These are phyloP conservation scores for Xylaria venustula DNA, from an alignment of 495 filamentous ascomycete species.

Conservation along the genomic window DNA sequence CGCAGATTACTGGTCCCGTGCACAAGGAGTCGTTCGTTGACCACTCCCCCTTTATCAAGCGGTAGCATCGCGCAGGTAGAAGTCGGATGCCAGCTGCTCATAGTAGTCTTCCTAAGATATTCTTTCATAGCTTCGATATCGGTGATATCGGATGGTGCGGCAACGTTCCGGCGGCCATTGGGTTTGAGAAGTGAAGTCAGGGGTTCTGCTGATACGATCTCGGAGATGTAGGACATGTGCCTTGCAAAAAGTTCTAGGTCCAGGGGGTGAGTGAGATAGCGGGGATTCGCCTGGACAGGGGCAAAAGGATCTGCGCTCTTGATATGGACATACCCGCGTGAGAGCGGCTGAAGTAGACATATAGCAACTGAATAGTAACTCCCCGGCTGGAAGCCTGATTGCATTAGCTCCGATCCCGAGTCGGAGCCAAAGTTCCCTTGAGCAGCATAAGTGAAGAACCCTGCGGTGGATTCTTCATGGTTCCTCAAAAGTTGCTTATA, in stretches of 20 bases:
- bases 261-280: background rate
- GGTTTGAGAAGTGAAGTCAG: background rate
- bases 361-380: background rate
- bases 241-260: background rate
- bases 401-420: background rate
- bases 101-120: constrained; percentile 17
- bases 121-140: constrained; percentile 1
- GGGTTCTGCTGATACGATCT: background rate
- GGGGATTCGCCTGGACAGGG: background rate
- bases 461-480: background rate
- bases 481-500: background rate
- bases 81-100: constrained; percentile 29
- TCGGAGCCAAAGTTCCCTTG: background rate
- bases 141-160: background rate
- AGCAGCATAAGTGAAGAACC: background rate
- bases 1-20: constrained; percentile 33
- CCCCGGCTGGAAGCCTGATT: background rate
- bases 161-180: background rate
- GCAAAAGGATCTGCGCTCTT: background rate
- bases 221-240: background rate
- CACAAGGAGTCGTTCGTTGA: constrained; percentile 45
- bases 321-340: background rate
- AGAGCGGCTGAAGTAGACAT: background rate
- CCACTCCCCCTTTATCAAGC: constrained; percentile 41
- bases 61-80: constrained; percentile 52